These are phyloP conservation scores for Colletotrichum eremochloae DNA, from an alignment of 2,329 filamentous ascomycete species.

Conservation along the genomic window DNA sequence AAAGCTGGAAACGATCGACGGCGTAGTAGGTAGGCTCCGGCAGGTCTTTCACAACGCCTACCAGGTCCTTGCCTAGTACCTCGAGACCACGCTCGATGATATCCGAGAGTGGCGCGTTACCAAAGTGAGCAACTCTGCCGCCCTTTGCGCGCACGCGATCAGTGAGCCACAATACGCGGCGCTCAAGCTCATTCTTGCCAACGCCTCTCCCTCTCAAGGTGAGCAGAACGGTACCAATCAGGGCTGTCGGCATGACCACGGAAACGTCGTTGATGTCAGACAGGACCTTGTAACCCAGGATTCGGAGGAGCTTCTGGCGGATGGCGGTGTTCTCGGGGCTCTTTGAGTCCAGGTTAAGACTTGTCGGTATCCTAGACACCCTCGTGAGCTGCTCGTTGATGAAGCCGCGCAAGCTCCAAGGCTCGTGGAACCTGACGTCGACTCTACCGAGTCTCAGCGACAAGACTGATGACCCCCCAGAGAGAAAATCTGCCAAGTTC, in stretches of 20 bases:
- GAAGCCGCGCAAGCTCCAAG: constrained; percentile 90
- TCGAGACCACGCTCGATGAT: constrained; percentile 93
- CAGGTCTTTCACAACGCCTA: constrained; percentile 82
- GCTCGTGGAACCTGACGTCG: constrained; percentile 95
- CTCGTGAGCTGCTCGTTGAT: constrained; percentile 80
- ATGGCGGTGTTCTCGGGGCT: constrained; percentile 65
- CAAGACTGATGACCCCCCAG: constrained; percentile 84
- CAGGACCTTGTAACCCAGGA: constrained; percentile 91
- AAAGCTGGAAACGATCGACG: constrained; percentile 95
- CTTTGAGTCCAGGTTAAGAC: constrained; percentile 60
- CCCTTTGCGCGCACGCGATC: constrained; percentile 86
- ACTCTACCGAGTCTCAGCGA: constrained; percentile 91
- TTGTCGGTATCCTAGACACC: constrained; percentile 63
- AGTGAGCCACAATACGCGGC: constrained; percentile 91
- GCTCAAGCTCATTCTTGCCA: constrained; percentile 85
- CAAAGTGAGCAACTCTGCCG: constrained; percentile 94
- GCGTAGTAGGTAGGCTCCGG: constrained; percentile 95
- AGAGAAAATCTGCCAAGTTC: constrained; percentile 90
- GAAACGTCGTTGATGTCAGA: constrained; percentile 96
- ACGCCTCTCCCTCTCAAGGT: constrained; percentile 93
- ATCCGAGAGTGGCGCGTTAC: constrained; percentile 79
- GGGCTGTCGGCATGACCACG: constrained; percentile 96
- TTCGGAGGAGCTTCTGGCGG: constrained; percentile 82
- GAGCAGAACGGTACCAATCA: constrained; percentile 93
- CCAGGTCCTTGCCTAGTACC: constrained; percentile 89